Evolutionary conservation across 805 yeast species (phyloP).

Genomic region (Candida tibetensis): DNA sequence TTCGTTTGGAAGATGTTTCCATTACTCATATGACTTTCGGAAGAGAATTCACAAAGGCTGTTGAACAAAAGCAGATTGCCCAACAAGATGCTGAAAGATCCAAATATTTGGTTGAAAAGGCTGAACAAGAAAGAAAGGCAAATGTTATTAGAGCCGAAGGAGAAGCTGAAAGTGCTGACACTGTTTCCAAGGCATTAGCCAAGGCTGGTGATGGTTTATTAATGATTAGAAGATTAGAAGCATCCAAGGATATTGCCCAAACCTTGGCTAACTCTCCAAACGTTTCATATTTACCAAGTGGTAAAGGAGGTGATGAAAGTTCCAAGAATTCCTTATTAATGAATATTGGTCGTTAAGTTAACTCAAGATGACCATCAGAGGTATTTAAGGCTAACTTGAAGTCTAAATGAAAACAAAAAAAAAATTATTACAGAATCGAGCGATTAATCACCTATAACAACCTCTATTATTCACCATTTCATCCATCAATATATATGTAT

Average conservation of each 20-base stretch:
- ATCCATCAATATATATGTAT: neutral
- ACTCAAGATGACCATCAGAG: neutral
- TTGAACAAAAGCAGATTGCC: constrained; percentile 97
- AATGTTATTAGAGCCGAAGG: constrained; percentile 96
- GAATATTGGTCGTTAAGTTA: constrained; percentile 60
- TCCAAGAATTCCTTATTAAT: constrained; percentile 56
- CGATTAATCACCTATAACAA: too few species aligned
- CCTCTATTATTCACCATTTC: too few species aligned
- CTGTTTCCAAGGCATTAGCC: constrained; percentile 84
- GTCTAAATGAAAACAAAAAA: too few species aligned
- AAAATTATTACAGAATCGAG: too few species aligned
- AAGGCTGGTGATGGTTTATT: constrained; percentile 96
- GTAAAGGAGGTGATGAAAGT: constrained; percentile 21
- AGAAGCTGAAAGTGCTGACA: constrained; percentile 98
- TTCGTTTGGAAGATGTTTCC: constrained; percentile 92
- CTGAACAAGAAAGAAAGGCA: constrained; percentile 97
- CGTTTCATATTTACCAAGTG: constrained; percentile 82
- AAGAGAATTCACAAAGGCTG: constrained; percentile 94
- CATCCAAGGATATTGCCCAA: constrained; percentile 90
- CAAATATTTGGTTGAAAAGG: constrained; percentile 80
- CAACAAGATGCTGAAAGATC: constrained; percentile 99
- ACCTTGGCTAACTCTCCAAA: constrained; percentile 82
- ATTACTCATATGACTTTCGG: constrained; percentile 98
- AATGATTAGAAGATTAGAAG: constrained; percentile 92
- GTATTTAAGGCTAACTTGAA: too few species aligned